Conservation (phyloP, 176 grass and related monocot species). For the Saccharum spontaneum region DNA sequence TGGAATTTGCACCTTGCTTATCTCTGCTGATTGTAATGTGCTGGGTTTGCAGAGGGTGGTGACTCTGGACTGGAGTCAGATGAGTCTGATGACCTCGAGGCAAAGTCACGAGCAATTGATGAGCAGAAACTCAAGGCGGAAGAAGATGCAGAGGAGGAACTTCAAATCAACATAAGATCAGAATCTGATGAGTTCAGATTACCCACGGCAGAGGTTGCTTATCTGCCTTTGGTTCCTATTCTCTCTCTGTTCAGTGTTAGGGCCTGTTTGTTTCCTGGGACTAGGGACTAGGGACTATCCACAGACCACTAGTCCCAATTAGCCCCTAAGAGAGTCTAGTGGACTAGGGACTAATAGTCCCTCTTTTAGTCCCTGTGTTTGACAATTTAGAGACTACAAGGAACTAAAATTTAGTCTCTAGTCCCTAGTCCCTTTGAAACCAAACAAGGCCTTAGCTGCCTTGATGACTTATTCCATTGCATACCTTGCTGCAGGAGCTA, state of each 20-base stretch:
- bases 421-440: too few species aligned
- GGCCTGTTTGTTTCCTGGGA: too few species aligned
- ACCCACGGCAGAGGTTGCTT: conserved; percentile 74
- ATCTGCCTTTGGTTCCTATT: background rate
- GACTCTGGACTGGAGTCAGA: conserved; percentile 69
- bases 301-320: too few species aligned
- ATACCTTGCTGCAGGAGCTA: conserved; percentile 55
- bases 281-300: too few species aligned
- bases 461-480: conserved; percentile 1
- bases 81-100: conserved; percentile 71
- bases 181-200: conserved; percentile 91
- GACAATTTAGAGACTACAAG: too few species aligned
- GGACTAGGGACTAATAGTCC: too few species aligned
- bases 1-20: background rate
- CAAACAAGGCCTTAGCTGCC: too few species aligned
- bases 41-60: conserved; percentile 34
- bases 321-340: too few species aligned
- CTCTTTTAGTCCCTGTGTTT: too few species aligned
- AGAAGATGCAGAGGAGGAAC: conserved; percentile 68
- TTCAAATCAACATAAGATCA: conserved; percentile 71
- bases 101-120: conserved; percentile 74
- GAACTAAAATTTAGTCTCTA: too few species aligned
- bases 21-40: background rate
- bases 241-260: background rate
- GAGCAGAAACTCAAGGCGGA: conserved; percentile 49